phyloP scores from a whole-genome alignment of 768 basidiomycete species.

The Lentinula aciculospora region DNA sequence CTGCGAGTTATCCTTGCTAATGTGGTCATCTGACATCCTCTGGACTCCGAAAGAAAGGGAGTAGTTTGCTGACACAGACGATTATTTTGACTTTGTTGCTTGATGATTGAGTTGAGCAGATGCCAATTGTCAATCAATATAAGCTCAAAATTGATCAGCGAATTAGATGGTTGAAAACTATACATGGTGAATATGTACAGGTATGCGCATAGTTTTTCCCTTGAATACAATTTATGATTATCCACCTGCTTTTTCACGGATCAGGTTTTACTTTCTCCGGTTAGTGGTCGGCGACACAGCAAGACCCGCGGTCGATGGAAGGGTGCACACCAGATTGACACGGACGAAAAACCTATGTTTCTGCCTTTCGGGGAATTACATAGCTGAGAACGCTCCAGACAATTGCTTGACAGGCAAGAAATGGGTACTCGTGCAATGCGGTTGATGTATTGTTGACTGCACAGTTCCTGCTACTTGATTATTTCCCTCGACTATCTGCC shows the following conservation, averaged over 20 bases:
- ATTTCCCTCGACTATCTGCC: background rate
- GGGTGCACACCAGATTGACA: background rate
- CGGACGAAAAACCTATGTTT: background rate
- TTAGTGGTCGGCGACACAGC: background rate
- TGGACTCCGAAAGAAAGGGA: background rate
- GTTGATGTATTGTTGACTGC: background rate
- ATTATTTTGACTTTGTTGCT: background rate
- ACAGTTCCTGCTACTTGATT: background rate
- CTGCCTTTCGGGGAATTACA: background rate
- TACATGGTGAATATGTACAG: background rate
- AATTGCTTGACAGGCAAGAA: background rate
- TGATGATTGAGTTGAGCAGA: background rate
- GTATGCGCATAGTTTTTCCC: background rate
- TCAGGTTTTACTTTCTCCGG: background rate
- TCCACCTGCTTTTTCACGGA: background rate
- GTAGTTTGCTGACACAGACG: background rate
- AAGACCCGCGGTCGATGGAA: conserved; percentile 1
- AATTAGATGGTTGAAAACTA: background rate
- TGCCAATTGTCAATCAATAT: background rate
- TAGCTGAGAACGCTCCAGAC: background rate
- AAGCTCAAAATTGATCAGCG: background rate
- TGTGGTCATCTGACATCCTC: background rate
- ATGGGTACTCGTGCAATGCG: background rate
- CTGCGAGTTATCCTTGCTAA: background rate
- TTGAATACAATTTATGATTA: background rate